A percentile compares a stretch with the other conserved stretches of the same genome.
Evolutionary conservation across 352 stramenopile genomes (phyloP).

Genomic region (Hyaloperonospora arabidopsidis): DNA sequence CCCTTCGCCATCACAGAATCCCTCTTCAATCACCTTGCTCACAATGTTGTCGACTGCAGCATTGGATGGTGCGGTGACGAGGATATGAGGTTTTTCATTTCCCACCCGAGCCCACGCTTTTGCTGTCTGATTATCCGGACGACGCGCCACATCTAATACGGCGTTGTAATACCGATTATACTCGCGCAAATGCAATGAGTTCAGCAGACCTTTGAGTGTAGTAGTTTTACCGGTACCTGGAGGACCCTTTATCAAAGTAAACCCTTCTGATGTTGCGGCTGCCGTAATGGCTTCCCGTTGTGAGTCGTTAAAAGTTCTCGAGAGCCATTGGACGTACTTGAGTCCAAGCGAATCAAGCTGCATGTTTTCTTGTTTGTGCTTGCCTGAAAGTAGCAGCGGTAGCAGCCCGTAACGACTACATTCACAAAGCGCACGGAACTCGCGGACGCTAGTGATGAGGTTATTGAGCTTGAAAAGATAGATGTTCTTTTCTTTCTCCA

Average conservation of each 20-base stretch:
- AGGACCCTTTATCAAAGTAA: constrained; percentile 88
- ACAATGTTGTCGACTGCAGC: constrained; percentile 95
- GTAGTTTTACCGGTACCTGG: constrained; percentile 89
- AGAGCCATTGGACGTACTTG: constrained; percentile 79
- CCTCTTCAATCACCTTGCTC: constrained; percentile 92
- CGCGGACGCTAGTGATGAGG: constrained; percentile 81
- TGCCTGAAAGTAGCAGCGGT: constrained; percentile 64
- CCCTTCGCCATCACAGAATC: constrained; percentile 91
- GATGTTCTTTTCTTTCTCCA: constrained; percentile 45
- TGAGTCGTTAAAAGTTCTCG: constrained; percentile 79
- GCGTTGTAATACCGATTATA: constrained; percentile 90
- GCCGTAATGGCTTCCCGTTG: constrained; percentile 86
- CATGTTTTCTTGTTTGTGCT: constrained; percentile 66
- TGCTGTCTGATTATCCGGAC: constrained; percentile 73
- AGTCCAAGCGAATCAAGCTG: constrained; percentile 69
- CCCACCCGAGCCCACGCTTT: constrained; percentile 74
- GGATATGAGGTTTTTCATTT: constrained; percentile 89
- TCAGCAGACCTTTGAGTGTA: constrained; percentile 87
- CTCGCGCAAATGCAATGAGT: constrained; percentile 88
- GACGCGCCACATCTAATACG: constrained; percentile 70
- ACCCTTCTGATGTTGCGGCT: constrained; percentile 80
- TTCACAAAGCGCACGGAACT: constrained; percentile 81
- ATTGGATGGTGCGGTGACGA: constrained; percentile 92
- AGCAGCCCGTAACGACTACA: constrained; percentile 71
- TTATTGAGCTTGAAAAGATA: constrained; percentile 84